Evolutionary conservation across 345 rosid genomes (phyloP).

Genomic region (Arabidopsis arenosa): DNA sequence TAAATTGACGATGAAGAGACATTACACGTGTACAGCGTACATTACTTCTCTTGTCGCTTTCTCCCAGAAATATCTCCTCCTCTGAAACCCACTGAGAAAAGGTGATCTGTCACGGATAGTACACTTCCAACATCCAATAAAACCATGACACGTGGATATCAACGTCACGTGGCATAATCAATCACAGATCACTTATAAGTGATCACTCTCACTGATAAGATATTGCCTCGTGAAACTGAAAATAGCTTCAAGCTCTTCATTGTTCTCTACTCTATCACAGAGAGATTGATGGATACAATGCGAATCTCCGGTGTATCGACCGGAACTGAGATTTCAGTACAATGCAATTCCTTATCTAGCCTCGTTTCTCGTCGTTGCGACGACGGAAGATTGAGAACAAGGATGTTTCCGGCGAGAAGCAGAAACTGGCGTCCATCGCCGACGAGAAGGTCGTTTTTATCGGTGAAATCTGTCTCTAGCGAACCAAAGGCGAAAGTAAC

Average conservation of each 20-base stretch:
- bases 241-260: constrained; percentile 8
- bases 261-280: constrained; percentile 20
- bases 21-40: constrained; percentile 37
- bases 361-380: constrained; percentile 41
- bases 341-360: constrained; percentile 43
- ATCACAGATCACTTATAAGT: constrained; percentile 24
- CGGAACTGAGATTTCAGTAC: constrained; percentile 34
- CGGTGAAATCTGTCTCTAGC: constrained; percentile 50
- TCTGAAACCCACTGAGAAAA: constrained; percentile 7
- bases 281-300: constrained; percentile 38
- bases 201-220: constrained; percentile 35
- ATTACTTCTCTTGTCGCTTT: constrained; percentile 29
- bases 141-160: not conserved
- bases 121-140: not conserved
- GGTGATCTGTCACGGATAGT: constrained; percentile 26
- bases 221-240: constrained; percentile 28
- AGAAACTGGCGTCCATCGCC: constrained; percentile 32
- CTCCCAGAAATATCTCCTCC: constrained; percentile 38
- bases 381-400: constrained; percentile 33
- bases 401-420: constrained; percentile 43
- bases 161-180: constrained; percentile 25
- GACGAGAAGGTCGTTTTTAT: constrained; percentile 24
- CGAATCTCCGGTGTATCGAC: constrained; percentile 41
- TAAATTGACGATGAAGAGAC: constrained; percentile 23
- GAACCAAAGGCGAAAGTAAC: constrained; percentile 46